These are phyloP conservation scores for Trypanosoma avium DNA, from an alignment of 208 protist genomes.

Conservation along the genomic window DNA sequence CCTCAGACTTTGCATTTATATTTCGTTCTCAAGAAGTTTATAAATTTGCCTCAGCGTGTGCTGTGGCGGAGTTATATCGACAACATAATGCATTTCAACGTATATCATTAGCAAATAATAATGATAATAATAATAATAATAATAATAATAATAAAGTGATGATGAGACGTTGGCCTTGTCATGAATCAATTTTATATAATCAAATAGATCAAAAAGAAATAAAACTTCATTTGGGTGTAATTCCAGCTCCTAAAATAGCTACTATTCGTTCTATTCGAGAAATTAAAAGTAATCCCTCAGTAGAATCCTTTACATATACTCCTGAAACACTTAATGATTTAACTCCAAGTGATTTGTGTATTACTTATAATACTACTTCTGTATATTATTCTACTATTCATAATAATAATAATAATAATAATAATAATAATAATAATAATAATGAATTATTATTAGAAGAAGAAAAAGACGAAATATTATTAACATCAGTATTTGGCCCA, in stretches of 20 bases:
- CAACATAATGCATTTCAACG: slow-evolving; percentile 21
- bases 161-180: background rate
- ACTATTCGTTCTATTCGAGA: no score
- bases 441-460: background rate
- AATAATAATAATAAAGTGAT: background rate
- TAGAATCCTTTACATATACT: no score
- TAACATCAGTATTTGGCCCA: background rate
- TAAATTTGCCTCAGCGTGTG: slow-evolving; percentile 19
- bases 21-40: slow-evolving; percentile 52
- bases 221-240: no score
- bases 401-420: slow-evolving; percentile 2
- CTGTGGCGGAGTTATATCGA: slow-evolving; percentile 56
- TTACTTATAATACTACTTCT: background rate
- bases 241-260: no score
- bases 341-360: no score
- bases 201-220: no score
- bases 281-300: no score
- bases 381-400: background rate
- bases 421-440: background rate
- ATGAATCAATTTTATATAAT: background rate
- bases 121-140: background rate
- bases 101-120: no score
- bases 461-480: background rate
- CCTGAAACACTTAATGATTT: no score
- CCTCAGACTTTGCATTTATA: slow-evolving; percentile 49